Percentiles rank a stretch among this genome's conserved stretches.
These are phyloP conservation scores for Amaranthus cruentus DNA, from an alignment of 148 eudicot genomes.

Conservation along the genomic window DNA sequence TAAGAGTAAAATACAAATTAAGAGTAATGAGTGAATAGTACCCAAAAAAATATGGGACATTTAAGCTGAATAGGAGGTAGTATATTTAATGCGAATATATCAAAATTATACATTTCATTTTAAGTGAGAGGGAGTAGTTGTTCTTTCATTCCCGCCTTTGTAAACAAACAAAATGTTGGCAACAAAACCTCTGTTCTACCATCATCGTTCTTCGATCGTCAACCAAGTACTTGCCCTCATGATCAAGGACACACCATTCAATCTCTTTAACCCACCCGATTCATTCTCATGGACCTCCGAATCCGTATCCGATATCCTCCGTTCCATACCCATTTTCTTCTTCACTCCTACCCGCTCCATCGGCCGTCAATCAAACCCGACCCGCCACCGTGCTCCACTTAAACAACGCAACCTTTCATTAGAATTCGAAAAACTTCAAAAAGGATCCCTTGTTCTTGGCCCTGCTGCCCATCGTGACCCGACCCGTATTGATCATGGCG, in stretches of 20 bases:
- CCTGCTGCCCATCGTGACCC: slow-evolving; percentile 73
- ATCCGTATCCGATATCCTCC: slow-evolving; percentile 46
- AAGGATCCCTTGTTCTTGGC: slow-evolving; percentile 50
- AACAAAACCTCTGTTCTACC: slow-evolving; percentile 24
- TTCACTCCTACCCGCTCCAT: slow-evolving; percentile 59
- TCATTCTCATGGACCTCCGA: slow-evolving; percentile 38
- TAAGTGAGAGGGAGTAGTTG: too few relatives aligned
- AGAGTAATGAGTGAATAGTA: too few relatives aligned
- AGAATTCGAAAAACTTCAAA: slow-evolving; percentile 40
- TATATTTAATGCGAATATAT: too few relatives aligned
- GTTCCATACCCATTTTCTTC: slow-evolving; percentile 55
- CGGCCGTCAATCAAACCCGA: slow-evolving; percentile 49
- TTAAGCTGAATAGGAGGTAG: too few relatives aligned
- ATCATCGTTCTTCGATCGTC: slow-evolving; percentile 30
- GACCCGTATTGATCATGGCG: slow-evolving; percentile 38
- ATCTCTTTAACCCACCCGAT: slow-evolving; percentile 19
- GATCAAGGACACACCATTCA: slow-evolving; percentile 46
- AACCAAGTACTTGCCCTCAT: slow-evolving; percentile 46
- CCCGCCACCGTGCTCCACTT: slow-evolving; percentile 62
- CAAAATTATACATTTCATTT: too few relatives aligned
- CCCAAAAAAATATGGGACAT: too few relatives aligned
- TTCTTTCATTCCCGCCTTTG: too few relatives aligned
- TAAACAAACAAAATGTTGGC: slow-evolving; percentile 20
- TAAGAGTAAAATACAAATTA: too few relatives aligned
- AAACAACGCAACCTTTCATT: slow-evolving; percentile 49